These are phyloP conservation scores for Zygosaccharomyces sapae DNA, from an alignment of 1,139 yeast species.

Conservation along the genomic window DNA sequence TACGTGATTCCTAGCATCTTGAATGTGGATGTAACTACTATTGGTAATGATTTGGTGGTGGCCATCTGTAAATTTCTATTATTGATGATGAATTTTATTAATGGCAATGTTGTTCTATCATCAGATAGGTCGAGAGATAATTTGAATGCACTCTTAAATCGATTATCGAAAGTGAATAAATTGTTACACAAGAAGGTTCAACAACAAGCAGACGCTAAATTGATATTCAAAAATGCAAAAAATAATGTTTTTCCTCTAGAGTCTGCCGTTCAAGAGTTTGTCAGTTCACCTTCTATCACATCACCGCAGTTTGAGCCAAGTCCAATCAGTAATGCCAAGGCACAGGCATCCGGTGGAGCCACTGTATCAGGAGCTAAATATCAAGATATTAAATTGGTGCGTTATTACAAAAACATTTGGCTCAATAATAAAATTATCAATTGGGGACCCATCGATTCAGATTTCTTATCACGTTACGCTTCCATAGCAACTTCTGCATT, in stretches of 20 bases:
- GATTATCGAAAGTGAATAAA: constrained; percentile 24
- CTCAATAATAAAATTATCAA: constrained; percentile 32
- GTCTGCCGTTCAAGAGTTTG: constrained; percentile 17
- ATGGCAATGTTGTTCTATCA: constrained; percentile 18
- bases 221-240: constrained; percentile 22
- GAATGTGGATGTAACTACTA: constrained; percentile 13
- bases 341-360: constrained; percentile 15
- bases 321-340: constrained; percentile 23
- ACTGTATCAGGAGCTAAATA: constrained; percentile 21
- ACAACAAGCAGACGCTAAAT: constrained; percentile 23
- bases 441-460: constrained; percentile 29
- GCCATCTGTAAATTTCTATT: constrained; percentile 31
- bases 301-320: constrained; percentile 33
- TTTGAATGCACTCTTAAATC: constrained; percentile 18
- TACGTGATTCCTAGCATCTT: constrained; percentile 28
- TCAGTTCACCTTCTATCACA: constrained; percentile 31
- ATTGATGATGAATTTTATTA: constrained; percentile 20
- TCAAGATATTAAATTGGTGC: constrained; percentile 31
- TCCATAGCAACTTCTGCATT: constrained; percentile 26
- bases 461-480: constrained; percentile 29
- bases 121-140: constrained; percentile 20
- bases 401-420: constrained; percentile 37
- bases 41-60: constrained; percentile 23
- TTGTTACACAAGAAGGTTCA: constrained; percentile 26
- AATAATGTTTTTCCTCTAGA: constrained; percentile 13